A percentile compares a stretch with the other conserved stretches of the same genome.
Conservation (phyloP, 1,284 basidiomycete genomes). For the Puccinia novopanici region DNA sequence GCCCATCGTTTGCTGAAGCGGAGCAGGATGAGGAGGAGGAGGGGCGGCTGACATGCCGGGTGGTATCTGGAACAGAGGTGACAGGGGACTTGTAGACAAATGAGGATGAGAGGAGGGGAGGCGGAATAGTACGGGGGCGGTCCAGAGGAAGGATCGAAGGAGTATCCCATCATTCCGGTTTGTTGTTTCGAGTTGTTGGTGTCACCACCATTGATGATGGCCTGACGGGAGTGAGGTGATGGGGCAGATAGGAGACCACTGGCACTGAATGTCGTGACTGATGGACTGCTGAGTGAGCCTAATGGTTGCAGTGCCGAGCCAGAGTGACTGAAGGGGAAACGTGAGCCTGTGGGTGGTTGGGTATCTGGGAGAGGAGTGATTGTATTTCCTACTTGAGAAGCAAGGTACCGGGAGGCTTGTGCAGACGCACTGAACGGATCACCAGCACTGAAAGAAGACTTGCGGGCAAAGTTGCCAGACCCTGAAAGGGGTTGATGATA, state of each 20-base stretch:
- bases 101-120: conserved; percentile 2
- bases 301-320: conserved; percentile 35
- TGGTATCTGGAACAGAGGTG: conserved; percentile 22
- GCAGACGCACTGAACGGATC: conserved; percentile 51
- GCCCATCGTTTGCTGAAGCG: conserved; percentile 50
- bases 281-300: conserved; percentile 33
- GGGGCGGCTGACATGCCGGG: conserved; percentile 42
- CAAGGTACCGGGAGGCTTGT: conserved; percentile 46
- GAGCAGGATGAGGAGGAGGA: conserved; percentile 53
- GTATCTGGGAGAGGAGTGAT: neutral
- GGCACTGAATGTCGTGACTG: conserved; percentile 45
- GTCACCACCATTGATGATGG: neutral
- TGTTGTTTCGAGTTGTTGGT: neutral
- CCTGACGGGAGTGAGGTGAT: conserved; percentile 23
- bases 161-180: conserved; percentile 10
- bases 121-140: conserved; percentile 7
- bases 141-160: conserved; percentile 33
- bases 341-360: conserved; percentile 13
- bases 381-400: conserved; percentile 12
- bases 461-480: conserved; percentile 3
- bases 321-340: conserved; percentile 44
- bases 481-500: neutral
- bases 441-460: conserved; percentile 49
- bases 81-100: conserved; percentile 5
- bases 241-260: conserved; percentile 41